Percentiles rank a stretch among this genome's conserved stretches.
These are phyloP conservation scores for Dioscorea cayenensis DNA, from an alignment of 116 monocot species.

Conservation along the genomic window DNA sequence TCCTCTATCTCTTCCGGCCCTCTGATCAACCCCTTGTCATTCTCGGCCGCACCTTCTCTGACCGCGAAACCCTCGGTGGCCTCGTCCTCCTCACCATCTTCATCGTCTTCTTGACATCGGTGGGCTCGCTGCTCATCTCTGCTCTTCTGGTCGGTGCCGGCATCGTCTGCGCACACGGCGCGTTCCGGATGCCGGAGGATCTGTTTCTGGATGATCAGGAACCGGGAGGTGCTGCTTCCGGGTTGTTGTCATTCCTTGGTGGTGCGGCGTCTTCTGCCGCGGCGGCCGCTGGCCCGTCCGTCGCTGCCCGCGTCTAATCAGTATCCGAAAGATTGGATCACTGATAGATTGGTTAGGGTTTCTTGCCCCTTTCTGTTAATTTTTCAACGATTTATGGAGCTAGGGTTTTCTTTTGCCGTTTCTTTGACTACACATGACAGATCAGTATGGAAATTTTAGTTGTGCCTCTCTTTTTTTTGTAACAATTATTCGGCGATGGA, in stretches of 20 bases:
- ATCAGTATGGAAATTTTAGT: not conserved
- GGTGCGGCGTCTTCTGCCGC: constrained; percentile 19
- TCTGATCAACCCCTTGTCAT: constrained; percentile 58
- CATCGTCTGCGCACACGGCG: constrained; percentile 60
- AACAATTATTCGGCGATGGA: not conserved
- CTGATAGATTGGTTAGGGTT: not conserved
- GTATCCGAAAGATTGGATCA: not conserved
- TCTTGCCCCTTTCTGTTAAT: not conserved
- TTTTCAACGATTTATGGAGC: not conserved
- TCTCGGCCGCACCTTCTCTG: constrained; percentile 65
- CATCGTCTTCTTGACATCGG: constrained; percentile 63
- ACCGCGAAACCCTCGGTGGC: constrained; percentile 56
- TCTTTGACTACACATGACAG: not conserved
- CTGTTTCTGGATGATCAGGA: constrained; percentile 73
- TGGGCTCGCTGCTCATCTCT: constrained; percentile 68
- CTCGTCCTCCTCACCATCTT: constrained; percentile 47
- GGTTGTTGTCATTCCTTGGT: constrained; percentile 54
- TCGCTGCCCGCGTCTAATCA: constrained; percentile 13
- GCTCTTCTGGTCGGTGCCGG: constrained; percentile 56
- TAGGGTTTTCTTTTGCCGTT: not conserved
- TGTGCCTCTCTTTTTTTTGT: not conserved
- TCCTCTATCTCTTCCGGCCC: constrained; percentile 81
- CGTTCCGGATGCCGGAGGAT: constrained; percentile 77
- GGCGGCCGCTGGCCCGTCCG: constrained; percentile 8
- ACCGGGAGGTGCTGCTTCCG: constrained; percentile 23